These are phyloP conservation scores for Cytidiella melzeri DNA, from an alignment of 768 basidiomycete species.

Conservation along the genomic window DNA sequence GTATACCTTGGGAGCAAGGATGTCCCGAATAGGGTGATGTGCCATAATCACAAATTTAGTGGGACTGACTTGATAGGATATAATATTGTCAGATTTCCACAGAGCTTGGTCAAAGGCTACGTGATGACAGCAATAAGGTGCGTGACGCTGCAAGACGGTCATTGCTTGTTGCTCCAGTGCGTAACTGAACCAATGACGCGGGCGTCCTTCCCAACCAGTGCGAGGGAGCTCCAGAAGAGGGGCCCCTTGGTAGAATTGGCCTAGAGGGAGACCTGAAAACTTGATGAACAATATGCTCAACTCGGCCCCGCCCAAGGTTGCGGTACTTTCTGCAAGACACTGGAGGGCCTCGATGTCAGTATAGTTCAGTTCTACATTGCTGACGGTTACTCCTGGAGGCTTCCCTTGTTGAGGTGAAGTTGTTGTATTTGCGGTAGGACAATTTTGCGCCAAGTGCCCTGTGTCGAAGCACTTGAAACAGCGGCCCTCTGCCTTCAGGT, in stretches of 20 bases:
- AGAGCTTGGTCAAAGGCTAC: not conserved
- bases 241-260: too few relatives aligned
- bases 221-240: too few relatives aligned
- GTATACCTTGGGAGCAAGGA: not conserved
- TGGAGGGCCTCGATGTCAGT: slow-evolving; percentile 1
- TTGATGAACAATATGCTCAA: too few relatives aligned
- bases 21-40: not conserved
- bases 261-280: too few relatives aligned
- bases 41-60: not conserved
- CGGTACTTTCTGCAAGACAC: not conserved
- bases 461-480: slow-evolving; percentile 11
- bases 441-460: slow-evolving; percentile 10
- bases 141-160: not conserved
- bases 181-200: too few relatives aligned
- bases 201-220: too few relatives aligned
- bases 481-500: slow-evolving; percentile 5
- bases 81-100: not conserved
- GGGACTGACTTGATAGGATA: too few relatives aligned
- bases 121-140: too few relatives aligned
- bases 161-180: too few relatives aligned
- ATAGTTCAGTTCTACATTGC: slow-evolving; percentile 1
- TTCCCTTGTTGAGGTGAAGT: slow-evolving; percentile 5
- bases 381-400: slow-evolving; percentile 2
- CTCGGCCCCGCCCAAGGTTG: not conserved
- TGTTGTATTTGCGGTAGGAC: not conserved